phyloP scores from a whole-genome alignment of 2,329 filamentous ascomycete species.

The Paraconiothyrium brasiliense region DNA sequence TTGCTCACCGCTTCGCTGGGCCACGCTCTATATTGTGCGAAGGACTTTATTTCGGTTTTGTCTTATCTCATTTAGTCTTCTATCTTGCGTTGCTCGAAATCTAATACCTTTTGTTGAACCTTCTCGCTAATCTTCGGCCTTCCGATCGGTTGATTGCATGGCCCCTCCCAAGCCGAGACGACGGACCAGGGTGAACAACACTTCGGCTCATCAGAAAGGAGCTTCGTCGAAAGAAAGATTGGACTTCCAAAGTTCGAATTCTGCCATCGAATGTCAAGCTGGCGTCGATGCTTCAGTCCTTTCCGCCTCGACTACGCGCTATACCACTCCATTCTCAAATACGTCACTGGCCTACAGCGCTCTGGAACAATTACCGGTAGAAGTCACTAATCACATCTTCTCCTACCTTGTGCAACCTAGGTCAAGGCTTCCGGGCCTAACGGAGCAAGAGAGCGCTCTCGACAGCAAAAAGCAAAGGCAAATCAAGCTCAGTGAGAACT shows the following conservation, averaged over 20 bases:
- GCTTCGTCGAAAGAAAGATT: background rate
- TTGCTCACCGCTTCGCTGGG: conserved; percentile 17
- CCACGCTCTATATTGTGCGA: background rate
- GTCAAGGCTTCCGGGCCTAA: conserved; percentile 41
- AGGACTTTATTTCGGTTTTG: background rate
- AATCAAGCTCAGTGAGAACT: conserved; percentile 34
- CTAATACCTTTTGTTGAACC: background rate
- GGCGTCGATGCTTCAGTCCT: background rate
- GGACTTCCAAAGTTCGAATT: background rate
- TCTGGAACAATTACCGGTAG: conserved; percentile 38
- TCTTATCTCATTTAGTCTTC: background rate
- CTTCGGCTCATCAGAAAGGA: background rate
- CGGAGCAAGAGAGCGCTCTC: conserved; percentile 37
- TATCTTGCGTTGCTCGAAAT: background rate
- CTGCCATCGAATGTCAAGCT: background rate
- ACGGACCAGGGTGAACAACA: background rate
- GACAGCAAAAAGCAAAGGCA: conserved; percentile 29
- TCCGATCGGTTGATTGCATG: background rate
- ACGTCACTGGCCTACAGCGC: conserved; percentile 19
- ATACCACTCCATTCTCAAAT: background rate
- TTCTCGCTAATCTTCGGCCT: background rate
- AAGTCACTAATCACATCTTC: conserved; percentile 41
- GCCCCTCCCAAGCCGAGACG: conserved; percentile 1
- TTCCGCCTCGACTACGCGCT: background rate
- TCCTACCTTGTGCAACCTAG: conserved; percentile 39